phyloP scores from a whole-genome alignment of 345 rosid genomes.

The Bruguiera parviflora region DNA sequence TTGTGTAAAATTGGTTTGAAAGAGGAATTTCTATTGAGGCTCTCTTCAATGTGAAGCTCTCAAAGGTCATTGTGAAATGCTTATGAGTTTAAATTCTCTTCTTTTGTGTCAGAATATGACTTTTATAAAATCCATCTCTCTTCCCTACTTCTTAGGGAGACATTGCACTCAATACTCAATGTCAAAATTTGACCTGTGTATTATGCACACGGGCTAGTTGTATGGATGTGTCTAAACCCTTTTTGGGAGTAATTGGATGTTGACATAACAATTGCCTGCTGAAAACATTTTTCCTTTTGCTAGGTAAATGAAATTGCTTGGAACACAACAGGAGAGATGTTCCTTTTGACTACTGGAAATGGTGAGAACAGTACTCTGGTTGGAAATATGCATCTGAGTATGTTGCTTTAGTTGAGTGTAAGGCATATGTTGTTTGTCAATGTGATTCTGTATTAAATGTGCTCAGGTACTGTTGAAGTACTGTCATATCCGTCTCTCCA shows the following conservation, averaged over 20 bases:
- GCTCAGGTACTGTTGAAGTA: slow-evolving; percentile 89
- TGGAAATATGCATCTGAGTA: not conserved
- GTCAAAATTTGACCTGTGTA: not conserved
- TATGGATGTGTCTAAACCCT: no score
- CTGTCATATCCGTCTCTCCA: slow-evolving; percentile 75
- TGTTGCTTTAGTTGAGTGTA: not conserved
- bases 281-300: slow-evolving; percentile 9
- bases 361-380: slow-evolving; percentile 44
- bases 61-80: not conserved
- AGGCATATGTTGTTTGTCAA: not conserved
- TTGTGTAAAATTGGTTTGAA: not conserved
- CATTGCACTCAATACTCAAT: not conserved
- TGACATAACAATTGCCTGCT: not conserved
- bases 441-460: not conserved
- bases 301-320: slow-evolving; percentile 99
- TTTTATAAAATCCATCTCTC: not conserved
- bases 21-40: not conserved
- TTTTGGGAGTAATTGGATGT: not conserved
- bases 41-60: not conserved
- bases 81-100: not conserved
- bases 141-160: not conserved
- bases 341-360: slow-evolving; percentile 93
- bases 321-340: slow-evolving; percentile 91
- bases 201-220: not conserved
- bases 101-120: no score